Evolutionary conservation across 2,329 filamentous ascomycete genomes (phyloP).

Genomic region (Amauroascus niger): DNA sequence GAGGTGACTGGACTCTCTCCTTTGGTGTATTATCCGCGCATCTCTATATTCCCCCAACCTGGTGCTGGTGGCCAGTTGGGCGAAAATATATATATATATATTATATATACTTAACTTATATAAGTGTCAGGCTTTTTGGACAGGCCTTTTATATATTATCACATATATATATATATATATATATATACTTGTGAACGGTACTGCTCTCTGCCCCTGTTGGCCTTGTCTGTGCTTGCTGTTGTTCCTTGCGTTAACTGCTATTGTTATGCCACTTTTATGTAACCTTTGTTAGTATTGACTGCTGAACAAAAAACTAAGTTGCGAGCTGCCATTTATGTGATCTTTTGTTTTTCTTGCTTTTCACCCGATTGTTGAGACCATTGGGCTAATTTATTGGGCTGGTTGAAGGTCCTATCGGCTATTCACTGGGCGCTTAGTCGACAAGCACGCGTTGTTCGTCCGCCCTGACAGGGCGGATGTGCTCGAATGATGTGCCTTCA

Average conservation of each 20-base stretch:
- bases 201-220: neutral
- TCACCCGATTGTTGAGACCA: slow-evolving; percentile 1
- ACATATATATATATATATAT: neutral
- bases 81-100: neutral
- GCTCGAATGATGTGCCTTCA: slow-evolving; percentile 35
- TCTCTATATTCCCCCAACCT: neutral
- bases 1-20: neutral
- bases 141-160: neutral
- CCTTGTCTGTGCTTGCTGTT: neutral
- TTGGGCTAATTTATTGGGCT: slow-evolving; percentile 2
- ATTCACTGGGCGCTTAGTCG: slow-evolving; percentile 10
- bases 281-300: slow-evolving; percentile 6
- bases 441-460: neutral
- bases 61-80: neutral
- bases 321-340: neutral
- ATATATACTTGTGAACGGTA: slow-evolving; percentile 4
- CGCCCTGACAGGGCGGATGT: slow-evolving; percentile 28
- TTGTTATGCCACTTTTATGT: neutral
- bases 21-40: neutral
- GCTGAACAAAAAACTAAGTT: neutral
- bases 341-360: neutral
- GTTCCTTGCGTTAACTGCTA: neutral
- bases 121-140: neutral
- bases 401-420: slow-evolving; percentile 1
- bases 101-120: neutral